These are phyloP conservation scores for Chaetomiaceae sp. DNA, from an alignment of 2,329 filamentous ascomycete species.

Conservation along the genomic window DNA sequence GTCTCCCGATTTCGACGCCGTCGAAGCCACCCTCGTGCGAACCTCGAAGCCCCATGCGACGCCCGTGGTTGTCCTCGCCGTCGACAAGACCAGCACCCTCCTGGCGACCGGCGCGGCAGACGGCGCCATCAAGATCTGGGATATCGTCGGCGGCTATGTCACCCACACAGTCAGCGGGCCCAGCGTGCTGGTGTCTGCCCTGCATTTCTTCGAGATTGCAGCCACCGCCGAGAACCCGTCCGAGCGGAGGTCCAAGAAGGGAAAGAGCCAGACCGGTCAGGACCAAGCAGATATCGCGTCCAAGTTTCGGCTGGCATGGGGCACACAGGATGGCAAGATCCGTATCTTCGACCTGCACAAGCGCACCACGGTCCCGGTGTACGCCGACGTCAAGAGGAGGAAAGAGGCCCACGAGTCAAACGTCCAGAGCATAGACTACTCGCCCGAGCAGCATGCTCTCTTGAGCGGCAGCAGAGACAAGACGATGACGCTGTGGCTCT, in stretches of 20 bases:
- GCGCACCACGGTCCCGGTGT: conserved; percentile 65
- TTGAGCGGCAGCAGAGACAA: conserved; percentile 88
- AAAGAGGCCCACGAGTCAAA: conserved; percentile 88
- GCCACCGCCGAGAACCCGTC: conserved; percentile 37
- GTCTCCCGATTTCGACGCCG: conserved; percentile 49
- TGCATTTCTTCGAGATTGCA: conserved; percentile 83
- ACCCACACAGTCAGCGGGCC: conserved; percentile 96
- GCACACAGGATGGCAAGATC: conserved; percentile 90
- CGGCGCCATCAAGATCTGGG: conserved; percentile 94
- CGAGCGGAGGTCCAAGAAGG: conserved; percentile 37
- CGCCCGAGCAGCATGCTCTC: conserved; percentile 64
- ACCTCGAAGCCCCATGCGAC: conserved; percentile 87
- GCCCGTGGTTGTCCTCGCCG: conserved; percentile 79
- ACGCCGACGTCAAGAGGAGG: conserved; percentile 37
- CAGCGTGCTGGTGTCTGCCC: conserved; percentile 81
- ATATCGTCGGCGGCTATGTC: conserved; percentile 81
- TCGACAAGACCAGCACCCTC: conserved; percentile 83
- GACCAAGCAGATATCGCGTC: conserved; percentile 39
- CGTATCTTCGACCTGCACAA: conserved; percentile 89
- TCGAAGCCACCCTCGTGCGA: conserved; percentile 65
- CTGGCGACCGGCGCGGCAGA: conserved; percentile 91
- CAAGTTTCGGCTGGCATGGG: conserved; percentile 78
- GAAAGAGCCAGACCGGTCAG: conserved; percentile 41
- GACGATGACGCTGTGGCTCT: conserved; percentile 91
- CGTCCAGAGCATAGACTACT: conserved; percentile 83